Evolutionary conservation across 768 basidiomycete genomes (phyloP).

Genomic region (Dacryopinax primogenitus): DNA sequence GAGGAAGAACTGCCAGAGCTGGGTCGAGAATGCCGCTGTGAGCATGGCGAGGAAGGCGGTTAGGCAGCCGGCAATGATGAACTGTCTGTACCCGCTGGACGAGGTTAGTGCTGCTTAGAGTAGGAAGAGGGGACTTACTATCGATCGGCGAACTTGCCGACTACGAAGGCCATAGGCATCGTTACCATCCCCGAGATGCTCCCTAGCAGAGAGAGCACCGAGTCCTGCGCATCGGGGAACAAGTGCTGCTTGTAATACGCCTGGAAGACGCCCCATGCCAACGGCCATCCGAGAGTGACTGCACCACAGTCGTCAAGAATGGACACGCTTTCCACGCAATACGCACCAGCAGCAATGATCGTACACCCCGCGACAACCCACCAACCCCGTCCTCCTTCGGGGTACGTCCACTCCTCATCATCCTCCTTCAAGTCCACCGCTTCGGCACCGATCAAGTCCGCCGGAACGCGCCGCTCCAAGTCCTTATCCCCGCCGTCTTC

Average conservation of each 20-base stretch:
- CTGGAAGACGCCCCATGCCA: slow-evolving; percentile 11
- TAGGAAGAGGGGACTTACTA: neutral
- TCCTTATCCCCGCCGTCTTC: neutral
- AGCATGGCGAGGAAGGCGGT: slow-evolving; percentile 2
- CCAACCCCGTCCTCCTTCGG: slow-evolving; percentile 17
- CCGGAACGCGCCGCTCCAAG: neutral
- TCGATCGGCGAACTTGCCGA: slow-evolving; percentile 8
- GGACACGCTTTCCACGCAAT: neutral
- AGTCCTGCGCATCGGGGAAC: slow-evolving; percentile 9
- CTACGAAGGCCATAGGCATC: slow-evolving; percentile 3
- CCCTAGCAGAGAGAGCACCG: slow-evolving; percentile 5
- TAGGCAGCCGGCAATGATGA: slow-evolving; percentile 9
- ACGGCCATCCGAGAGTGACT: slow-evolving; percentile 2
- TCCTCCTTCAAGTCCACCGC: slow-evolving; percentile 2
- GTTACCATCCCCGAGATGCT: slow-evolving; percentile 9
- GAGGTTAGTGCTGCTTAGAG: neutral
- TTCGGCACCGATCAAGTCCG: neutral
- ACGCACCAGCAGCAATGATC: slow-evolving; percentile 13
- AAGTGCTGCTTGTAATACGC: slow-evolving; percentile 10
- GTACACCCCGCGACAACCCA: slow-evolving; percentile 14
- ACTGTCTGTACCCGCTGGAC: neutral
- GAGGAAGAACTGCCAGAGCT: slow-evolving; percentile 10
- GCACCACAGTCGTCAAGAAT: neutral
- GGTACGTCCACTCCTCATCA: slow-evolving; percentile 12
- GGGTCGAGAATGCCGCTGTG: neutral